These are phyloP conservation scores for Allomyces macrogynus DNA, from an alignment of 192 early-diverging fungal genomes.

Conservation along the genomic window DNA sequence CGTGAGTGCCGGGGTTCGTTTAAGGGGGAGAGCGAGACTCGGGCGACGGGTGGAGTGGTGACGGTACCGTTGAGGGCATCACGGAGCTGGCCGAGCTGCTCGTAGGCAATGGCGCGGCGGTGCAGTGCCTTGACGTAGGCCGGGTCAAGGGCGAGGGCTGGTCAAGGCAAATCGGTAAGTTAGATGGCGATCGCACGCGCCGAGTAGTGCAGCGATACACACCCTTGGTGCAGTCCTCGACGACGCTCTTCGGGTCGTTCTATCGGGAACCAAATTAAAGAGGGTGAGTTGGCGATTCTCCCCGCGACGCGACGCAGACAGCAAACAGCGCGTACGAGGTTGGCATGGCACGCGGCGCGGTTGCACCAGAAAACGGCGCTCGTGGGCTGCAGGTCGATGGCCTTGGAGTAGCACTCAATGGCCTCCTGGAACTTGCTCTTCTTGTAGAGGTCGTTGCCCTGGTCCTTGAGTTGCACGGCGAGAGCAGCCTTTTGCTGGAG, in stretches of 20 bases:
- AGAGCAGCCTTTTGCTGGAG: constrained; percentile 32
- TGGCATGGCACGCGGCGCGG: constrained; percentile 80
- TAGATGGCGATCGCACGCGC: too few species aligned
- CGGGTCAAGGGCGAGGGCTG: constrained; percentile 55
- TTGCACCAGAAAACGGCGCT: constrained; percentile 85
- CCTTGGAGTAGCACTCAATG: constrained; percentile 68
- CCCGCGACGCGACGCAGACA: not conserved
- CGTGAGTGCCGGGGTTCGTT: not conserved
- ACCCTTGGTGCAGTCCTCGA: constrained; percentile 62
- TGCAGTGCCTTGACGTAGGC: constrained; percentile 76
- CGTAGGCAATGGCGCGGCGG: constrained; percentile 45
- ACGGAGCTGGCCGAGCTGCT: constrained; percentile 21
- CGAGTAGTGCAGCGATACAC: too few species aligned
- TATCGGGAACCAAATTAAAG: not conserved
- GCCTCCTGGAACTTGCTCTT: constrained; percentile 69
- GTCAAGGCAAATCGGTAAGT: too few species aligned
- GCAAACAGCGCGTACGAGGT: constrained; percentile 16
- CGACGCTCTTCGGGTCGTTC: constrained; percentile 46
- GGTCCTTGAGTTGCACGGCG: constrained; percentile 54
- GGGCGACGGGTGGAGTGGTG: not conserved
- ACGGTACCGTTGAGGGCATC: constrained; percentile 29
- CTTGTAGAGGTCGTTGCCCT: constrained; percentile 73
- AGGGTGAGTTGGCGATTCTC: too few species aligned
- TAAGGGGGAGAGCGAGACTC: constrained; percentile 1
- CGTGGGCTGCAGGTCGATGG: constrained; percentile 49